Conservation (phyloP, 2,329 filamentous ascomycete genomes). For the Pestalotiopsis sp. region DNA sequence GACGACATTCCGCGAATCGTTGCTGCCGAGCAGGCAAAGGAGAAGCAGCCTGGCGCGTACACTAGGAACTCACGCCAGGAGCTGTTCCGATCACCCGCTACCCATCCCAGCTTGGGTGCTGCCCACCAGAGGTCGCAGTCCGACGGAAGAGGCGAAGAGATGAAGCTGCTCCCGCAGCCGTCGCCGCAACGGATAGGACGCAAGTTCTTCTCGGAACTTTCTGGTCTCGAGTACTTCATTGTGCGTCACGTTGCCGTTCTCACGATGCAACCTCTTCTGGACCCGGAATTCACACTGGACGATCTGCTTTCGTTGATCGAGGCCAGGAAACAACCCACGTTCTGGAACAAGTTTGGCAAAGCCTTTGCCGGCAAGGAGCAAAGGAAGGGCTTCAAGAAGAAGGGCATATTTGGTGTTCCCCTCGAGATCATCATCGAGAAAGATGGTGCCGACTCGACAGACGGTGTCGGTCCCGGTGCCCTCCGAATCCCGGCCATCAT, state of each 20-base stretch:
- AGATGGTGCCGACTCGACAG: conserved; percentile 95
- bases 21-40: conserved; percentile 90
- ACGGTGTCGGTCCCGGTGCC: conserved; percentile 90
- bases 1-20: conserved; percentile 97
- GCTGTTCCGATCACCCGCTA: conserved; percentile 57
- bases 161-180: conserved; percentile 52
- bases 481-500: conserved; percentile 90
- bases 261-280: conserved; percentile 90
- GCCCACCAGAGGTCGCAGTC: conserved; percentile 69
- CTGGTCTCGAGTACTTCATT: conserved; percentile 95
- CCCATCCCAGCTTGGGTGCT: conserved; percentile 67
- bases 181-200: conserved; percentile 62
- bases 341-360: conserved; percentile 98
- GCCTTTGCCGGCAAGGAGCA: conserved; percentile 85
- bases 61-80: conserved; percentile 76
- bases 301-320: conserved; percentile 93
- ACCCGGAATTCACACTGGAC: conserved; percentile 89
- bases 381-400: conserved; percentile 79
- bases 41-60: conserved; percentile 82
- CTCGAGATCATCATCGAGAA: conserved; percentile 88
- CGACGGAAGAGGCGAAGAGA: conserved; percentile 52
- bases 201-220: conserved; percentile 94
- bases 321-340: conserved; percentile 82
- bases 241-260: conserved; percentile 93
- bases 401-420: conserved; percentile 89